Evolutionary conservation across 495 filamentous ascomycete species (phyloP).

Genomic region (Achaetomiella virescens): DNA sequence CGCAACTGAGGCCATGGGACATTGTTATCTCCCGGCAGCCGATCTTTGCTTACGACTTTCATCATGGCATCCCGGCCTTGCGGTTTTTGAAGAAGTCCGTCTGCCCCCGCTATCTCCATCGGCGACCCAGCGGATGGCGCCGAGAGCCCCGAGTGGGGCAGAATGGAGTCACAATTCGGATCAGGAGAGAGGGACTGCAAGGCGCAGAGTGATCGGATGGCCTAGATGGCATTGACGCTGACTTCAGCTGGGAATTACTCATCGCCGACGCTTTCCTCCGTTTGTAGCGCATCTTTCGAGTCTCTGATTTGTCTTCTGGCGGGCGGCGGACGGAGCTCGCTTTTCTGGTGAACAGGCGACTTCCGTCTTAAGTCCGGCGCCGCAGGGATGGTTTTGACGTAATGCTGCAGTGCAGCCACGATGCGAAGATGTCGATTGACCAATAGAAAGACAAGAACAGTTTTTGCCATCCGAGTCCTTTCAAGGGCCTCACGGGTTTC

Average conservation of each 20-base stretch:
- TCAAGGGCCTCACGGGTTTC: no score
- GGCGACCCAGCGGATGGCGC: not conserved
- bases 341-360: not conserved
- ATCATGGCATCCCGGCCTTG: not conserved
- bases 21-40: conserved; percentile 2
- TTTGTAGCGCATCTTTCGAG: no score
- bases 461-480: not conserved
- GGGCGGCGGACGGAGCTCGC: not conserved
- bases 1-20: not conserved
- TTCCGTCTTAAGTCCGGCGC: conserved; percentile 6
- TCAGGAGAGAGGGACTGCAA: not conserved
- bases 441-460: not conserved
- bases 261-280: no score
- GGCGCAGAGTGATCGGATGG: no score
- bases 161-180: not conserved
- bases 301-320: not conserved
- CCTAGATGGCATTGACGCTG: no score
- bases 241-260: not conserved
- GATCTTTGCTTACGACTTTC: not conserved
- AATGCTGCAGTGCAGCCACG: not conserved
- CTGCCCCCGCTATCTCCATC: not conserved
- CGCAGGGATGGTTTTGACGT: conserved; percentile 1
- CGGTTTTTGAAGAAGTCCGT: not conserved
- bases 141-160: conserved; percentile 4
- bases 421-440: not conserved